These are phyloP conservation scores for Noccaea caerulescens DNA, from an alignment of 345 rosid species.

Conservation along the genomic window DNA sequence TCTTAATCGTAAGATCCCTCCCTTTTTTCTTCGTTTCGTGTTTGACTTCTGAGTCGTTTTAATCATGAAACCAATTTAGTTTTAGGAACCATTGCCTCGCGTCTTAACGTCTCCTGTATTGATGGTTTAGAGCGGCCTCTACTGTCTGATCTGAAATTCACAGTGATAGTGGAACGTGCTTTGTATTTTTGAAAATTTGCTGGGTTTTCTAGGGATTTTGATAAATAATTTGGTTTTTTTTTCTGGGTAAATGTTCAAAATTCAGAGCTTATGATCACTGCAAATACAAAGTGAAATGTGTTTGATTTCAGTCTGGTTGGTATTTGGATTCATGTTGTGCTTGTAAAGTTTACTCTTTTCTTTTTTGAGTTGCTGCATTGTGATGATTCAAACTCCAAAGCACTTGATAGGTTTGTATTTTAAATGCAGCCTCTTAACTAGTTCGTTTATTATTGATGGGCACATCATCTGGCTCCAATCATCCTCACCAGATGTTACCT, in stretches of 20 bases:
- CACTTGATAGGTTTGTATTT: not conserved
- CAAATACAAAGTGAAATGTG: not conserved
- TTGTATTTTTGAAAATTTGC: not conserved
- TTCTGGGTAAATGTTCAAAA: not conserved
- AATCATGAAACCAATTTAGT: not conserved
- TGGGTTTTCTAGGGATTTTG: constrained; percentile 31
- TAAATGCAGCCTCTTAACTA: constrained; percentile 30
- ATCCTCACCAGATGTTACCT: constrained; percentile 83
- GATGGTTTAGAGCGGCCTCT: not conserved
- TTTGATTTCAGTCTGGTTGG: not conserved
- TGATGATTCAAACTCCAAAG: not conserved
- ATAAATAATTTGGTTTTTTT: not conserved
- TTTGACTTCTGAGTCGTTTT: constrained; percentile 13
- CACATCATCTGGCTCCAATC: constrained; percentile 85
- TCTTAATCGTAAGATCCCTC: not conserved
- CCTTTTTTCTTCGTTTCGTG: not conserved
- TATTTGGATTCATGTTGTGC: not conserved
- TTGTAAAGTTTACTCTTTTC: not conserved
- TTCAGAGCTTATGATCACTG: not conserved
- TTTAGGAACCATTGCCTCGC: not conserved
- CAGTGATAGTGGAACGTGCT: not conserved
- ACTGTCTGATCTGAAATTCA: not conserved
- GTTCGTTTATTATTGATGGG: constrained; percentile 58
- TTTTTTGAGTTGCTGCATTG: not conserved
- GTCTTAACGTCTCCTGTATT: constrained; percentile 4